Conservation (phyloP, 257 asterid genomes). For the Nicotiana otophora region DNA sequence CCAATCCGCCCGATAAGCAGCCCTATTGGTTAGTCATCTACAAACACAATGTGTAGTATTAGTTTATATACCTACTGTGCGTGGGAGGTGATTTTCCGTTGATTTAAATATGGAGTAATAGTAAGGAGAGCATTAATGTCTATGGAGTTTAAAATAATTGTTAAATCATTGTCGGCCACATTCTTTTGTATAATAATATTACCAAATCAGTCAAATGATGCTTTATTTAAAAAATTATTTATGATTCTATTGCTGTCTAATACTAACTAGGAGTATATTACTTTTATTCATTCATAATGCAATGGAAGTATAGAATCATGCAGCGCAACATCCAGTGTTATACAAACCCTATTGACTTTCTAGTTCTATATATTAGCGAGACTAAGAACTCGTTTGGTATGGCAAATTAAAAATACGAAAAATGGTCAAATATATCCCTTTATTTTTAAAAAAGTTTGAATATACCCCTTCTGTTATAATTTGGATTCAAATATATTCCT, state of each 20-base stretch:
- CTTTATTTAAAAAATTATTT: not conserved
- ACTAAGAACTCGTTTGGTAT: too few relatives aligned
- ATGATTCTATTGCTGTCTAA: not conserved
- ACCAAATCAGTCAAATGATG: not conserved
- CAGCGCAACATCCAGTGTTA: not conserved
- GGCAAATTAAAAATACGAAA: too few relatives aligned
- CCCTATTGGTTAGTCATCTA: not conserved
- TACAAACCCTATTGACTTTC: too few relatives aligned
- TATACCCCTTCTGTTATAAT: too few relatives aligned
- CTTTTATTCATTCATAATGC: not conserved
- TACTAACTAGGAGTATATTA: not conserved
- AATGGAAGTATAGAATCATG: not conserved
- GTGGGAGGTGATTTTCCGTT: not conserved
- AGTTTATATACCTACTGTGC: not conserved
- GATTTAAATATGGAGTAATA: not conserved
- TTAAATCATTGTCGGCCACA: constrained; percentile 10
- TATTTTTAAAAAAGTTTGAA: too few relatives aligned
- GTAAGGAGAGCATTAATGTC: not conserved
- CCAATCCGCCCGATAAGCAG: too few relatives aligned
- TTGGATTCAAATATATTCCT: too few relatives aligned
- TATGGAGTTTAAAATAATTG: not conserved
- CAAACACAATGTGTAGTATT: not conserved
- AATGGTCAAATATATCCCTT: too few relatives aligned
- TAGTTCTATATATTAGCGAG: too few relatives aligned
- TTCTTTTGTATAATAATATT: not conserved